Base-by-base conservation (phyloP, 2,329 filamentous ascomycete genomes). In the Trichoderma asperellum region DNA sequence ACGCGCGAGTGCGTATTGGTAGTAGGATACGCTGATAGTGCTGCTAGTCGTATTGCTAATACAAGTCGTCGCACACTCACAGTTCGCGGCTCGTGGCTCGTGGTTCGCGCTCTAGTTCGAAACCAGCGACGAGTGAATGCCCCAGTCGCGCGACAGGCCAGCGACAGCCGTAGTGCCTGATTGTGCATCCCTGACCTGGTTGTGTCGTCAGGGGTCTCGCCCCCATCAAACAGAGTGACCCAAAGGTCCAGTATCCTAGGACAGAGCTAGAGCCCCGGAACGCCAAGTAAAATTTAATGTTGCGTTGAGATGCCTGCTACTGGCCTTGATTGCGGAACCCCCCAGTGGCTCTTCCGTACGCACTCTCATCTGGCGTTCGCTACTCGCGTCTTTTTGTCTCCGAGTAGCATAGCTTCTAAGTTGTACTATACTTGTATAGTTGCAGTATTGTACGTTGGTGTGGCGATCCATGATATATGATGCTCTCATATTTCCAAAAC, bases 121-220 rank as follows among this genome's bases (percentile, higher is more conserved):
- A 67, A 49, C 61, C 63, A 67, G 40, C 37, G 58, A 52, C 37
- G 40, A 21, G 18, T 34, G 43, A 40, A 14, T n/a, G 16, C 65
- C 56, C 58, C 56, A 47, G 65, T 68, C 57, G 65, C 47, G 58
- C 65, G 56, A 69, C 59, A 62, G 59, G 68, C 52, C 59, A 58
- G 68, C 68, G 68, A 69, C 68, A 69, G 68, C 68, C 68, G 68
- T 69, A 59, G 68, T 69, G 60, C 68, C 53, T 69, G 52, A 29
- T 53, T 56, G 18, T 64, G 32, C 67, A 64, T 64, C 67, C 53
- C 60, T 52, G 59, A 60, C 49, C n/a, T 16, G 27, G 67, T 53
- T 24, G 37, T 58, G 24, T 11, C 24, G 34, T 55, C 40, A 52
- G 24, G 61, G 65, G 59, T 60, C 67, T 40, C 27, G 59, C 16